Conservation (phyloP, 768 basidiomycete species). For the Trametes maxima region DNA sequence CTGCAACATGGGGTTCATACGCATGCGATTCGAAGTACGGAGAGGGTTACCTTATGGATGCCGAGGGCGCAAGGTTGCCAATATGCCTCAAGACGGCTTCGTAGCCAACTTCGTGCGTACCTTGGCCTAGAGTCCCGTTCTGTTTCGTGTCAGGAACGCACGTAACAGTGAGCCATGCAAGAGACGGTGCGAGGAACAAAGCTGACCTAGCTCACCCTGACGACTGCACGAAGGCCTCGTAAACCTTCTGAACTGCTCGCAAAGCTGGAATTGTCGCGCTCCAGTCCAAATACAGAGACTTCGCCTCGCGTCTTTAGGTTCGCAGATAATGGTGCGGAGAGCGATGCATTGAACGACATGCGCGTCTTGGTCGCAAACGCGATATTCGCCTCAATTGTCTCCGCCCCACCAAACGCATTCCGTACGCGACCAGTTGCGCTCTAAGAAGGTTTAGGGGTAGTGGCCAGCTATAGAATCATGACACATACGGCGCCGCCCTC, state of each 20-base stretch:
- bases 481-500: conserved; percentile 88
- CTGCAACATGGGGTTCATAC: conserved; percentile 38
- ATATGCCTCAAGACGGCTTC: conserved; percentile 82
- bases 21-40: neutral
- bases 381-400: conserved; percentile 80
- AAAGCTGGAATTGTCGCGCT: conserved; percentile 79
- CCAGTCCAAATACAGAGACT: conserved; percentile 68
- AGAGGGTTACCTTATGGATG: conserved; percentile 79
- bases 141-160: conserved; percentile 16
- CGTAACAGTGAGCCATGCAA: conserved; percentile 22
- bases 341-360: conserved; percentile 74
- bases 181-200: conserved; percentile 21
- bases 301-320: conserved; percentile 71
- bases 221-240: conserved; percentile 63
- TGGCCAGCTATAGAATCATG: neutral
- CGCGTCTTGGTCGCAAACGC: conserved; percentile 88
- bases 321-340: conserved; percentile 55
- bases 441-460: conserved; percentile 36
- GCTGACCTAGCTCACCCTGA: conserved; percentile 76
- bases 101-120: conserved; percentile 80
- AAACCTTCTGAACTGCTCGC: conserved; percentile 71
- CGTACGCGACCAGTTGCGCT: conserved; percentile 79
- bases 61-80: conserved; percentile 66
- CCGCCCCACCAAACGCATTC: conserved; percentile 91
- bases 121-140: conserved; percentile 31